Percentiles rank a stretch among this genome's conserved stretches.
Conservation (phyloP, 2,329 filamentous ascomycete species). For the Verticillium longisporum region DNA sequence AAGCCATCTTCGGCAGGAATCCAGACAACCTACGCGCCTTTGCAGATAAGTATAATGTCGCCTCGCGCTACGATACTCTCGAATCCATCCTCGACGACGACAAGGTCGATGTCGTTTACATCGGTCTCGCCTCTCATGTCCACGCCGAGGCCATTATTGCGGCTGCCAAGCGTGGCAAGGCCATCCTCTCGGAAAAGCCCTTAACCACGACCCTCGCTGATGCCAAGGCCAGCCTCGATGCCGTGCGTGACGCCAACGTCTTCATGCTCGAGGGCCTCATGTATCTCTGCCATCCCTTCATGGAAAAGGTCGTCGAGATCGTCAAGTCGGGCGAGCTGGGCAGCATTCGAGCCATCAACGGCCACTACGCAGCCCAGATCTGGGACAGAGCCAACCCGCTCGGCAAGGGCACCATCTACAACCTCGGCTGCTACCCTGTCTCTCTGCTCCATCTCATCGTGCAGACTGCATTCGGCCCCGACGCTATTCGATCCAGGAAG, state of each 20-base stretch:
- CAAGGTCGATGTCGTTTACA: slow-evolving; percentile 18
- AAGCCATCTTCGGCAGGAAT: slow-evolving; percentile 18
- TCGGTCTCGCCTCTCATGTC: slow-evolving; percentile 19
- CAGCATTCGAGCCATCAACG: slow-evolving; percentile 14
- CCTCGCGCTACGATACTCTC: slow-evolving; percentile 12
- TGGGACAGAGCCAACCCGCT: slow-evolving; percentile 18
- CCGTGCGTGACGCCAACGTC: slow-evolving; percentile 12
- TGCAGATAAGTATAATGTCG: slow-evolving; percentile 16
- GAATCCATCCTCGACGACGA: slow-evolving; percentile 15
- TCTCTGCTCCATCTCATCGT: slow-evolving; percentile 18
- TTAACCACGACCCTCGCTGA: slow-evolving; percentile 18
- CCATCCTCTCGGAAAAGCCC: slow-evolving; percentile 19
- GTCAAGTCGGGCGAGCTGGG: slow-evolving; percentile 15
- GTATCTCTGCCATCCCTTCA: slow-evolving; percentile 18
- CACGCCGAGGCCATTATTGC: slow-evolving; percentile 17
- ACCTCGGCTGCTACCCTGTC: slow-evolving; percentile 20
- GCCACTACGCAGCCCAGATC: slow-evolving; percentile 19
- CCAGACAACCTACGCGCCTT: slow-evolving; percentile 15
- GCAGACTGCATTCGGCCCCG: slow-evolving; percentile 14
- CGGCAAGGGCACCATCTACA: slow-evolving; percentile 21
- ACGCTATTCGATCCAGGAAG: slow-evolving; percentile 12
- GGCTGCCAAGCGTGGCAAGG: slow-evolving; percentile 15
- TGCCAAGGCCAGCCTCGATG: slow-evolving; percentile 14
- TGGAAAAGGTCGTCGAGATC: slow-evolving; percentile 15
- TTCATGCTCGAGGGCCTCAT: slow-evolving; percentile 21